These are phyloP conservation scores for Spathaspora arborariae DNA, from an alignment of 805 yeast genomes.

Conservation along the genomic window DNA sequence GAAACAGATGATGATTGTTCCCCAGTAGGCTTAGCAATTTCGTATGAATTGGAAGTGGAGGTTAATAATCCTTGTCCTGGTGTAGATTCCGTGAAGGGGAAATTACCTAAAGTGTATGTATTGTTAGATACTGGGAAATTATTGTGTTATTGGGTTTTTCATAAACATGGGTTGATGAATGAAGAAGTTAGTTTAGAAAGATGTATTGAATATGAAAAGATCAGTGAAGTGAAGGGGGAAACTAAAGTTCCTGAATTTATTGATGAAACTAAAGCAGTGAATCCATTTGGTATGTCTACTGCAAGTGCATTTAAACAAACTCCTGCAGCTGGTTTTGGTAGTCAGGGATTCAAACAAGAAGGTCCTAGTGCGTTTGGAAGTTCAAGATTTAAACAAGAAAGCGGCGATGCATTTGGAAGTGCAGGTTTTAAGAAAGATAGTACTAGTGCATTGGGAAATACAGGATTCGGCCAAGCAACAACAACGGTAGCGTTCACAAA, in stretches of 20 bases:
- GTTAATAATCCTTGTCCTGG: conserved; percentile 55
- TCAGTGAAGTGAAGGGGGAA: neutral
- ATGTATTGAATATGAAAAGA: conserved; percentile 2
- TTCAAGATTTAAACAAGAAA: no score
- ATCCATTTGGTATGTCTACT: conserved; percentile 16
- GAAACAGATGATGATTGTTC: conserved; percentile 64
- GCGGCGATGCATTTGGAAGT: no score
- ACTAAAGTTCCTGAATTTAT: neutral
- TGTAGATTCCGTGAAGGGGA: conserved; percentile 52
- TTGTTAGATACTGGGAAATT: conserved; percentile 62
- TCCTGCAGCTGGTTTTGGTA: conserved; percentile 8
- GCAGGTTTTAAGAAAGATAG: no score
- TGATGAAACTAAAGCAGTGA: neutral
- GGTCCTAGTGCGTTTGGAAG: no score
- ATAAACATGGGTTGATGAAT: conserved; percentile 46
- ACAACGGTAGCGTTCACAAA: no score
- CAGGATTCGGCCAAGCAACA: conserved; percentile 5
- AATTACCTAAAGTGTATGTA: conserved; percentile 60
- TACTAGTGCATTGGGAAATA: conserved; percentile 9
- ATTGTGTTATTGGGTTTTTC: conserved; percentile 62
- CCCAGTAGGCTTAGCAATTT: conserved; percentile 68
- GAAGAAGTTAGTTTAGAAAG: conserved; percentile 20
- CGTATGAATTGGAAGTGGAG: conserved; percentile 39
- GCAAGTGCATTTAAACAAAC: conserved; percentile 13
- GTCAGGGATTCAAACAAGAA: no score